These are phyloP conservation scores for Phytophthora melonis DNA, from an alignment of 352 stramenopile species.

Conservation along the genomic window DNA sequence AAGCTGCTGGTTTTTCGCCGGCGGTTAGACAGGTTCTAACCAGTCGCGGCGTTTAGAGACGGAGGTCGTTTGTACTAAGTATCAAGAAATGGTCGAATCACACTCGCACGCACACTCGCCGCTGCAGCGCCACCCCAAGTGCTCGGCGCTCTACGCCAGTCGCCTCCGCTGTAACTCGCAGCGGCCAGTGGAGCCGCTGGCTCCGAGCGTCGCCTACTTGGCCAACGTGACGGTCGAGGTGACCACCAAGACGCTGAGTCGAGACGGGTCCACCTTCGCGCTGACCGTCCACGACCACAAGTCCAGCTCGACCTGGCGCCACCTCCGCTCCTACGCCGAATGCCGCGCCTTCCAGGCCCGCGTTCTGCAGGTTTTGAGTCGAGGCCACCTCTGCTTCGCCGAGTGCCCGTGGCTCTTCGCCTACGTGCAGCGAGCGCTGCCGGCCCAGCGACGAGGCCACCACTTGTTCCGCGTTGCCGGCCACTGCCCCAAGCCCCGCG, in stretches of 20 bases:
- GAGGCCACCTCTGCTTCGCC: conserved; percentile 53
- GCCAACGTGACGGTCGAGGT: conserved; percentile 44
- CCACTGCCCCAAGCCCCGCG: conserved; percentile 27
- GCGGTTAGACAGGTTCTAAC: background rate
- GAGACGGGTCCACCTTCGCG: conserved; percentile 32
- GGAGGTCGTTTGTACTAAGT: no score
- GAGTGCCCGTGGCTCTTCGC: conserved; percentile 58
- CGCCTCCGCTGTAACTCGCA: conserved; percentile 14
- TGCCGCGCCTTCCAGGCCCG: conserved; percentile 48
- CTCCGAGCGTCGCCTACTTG: conserved; percentile 41
- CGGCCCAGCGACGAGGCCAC: conserved; percentile 23
- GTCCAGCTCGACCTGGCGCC: conserved; percentile 48
- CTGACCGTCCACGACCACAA: conserved; percentile 52
- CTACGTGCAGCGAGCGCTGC: conserved; percentile 47
- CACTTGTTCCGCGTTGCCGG: conserved; percentile 40
- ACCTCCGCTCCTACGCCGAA: conserved; percentile 47
- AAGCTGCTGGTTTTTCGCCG: background rate
- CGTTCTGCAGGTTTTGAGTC: conserved; percentile 42
- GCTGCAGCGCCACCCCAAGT: conserved; percentile 49
- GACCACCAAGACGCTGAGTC: conserved; percentile 33
- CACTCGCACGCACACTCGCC: conserved; percentile 12
- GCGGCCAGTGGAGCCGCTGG: conserved; percentile 1
- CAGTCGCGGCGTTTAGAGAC: background rate
- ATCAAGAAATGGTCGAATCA: background rate
- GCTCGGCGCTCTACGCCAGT: conserved; percentile 39